A percentile compares a stretch with the other conserved stretches of the same genome.
Conservation (phyloP, 208 protist species). For the Trichomonas gallinae region DNA sequence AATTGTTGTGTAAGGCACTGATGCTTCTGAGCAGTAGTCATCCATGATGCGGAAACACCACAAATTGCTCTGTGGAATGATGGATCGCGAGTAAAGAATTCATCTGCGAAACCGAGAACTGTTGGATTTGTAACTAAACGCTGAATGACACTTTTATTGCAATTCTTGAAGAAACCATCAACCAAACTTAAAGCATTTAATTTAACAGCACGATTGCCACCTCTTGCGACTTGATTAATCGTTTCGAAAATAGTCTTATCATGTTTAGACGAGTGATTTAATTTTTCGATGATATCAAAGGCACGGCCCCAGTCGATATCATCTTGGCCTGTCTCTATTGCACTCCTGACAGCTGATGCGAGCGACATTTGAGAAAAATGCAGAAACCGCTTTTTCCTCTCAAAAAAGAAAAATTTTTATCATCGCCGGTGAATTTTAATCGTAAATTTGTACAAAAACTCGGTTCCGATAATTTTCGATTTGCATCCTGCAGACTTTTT, state of each 20-base stretch:
- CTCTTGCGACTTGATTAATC: background rate
- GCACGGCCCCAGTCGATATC: background rate
- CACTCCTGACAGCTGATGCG: background rate
- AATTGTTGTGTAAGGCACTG: background rate
- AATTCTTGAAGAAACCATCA: background rate
- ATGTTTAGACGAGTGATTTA: background rate
- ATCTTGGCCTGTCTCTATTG: background rate
- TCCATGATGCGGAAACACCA: background rate
- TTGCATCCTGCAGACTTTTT: too few relatives aligned
- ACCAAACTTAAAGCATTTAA: background rate
- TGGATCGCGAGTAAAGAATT: background rate
- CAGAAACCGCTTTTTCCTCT: background rate
- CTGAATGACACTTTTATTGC: background rate
- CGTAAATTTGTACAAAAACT: too few relatives aligned
- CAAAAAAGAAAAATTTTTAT: background rate
- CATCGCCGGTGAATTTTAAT: too few relatives aligned
- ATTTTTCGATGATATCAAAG: background rate
- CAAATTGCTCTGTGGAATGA: background rate
- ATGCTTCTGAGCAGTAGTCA: background rate
- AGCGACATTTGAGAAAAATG: background rate
- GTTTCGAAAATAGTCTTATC: background rate
- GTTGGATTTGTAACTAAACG: background rate
- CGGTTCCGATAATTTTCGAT: too few relatives aligned
- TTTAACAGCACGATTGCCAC: background rate
- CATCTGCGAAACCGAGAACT: background rate